Evolutionary conservation across 164 flowering plant species (phyloP).

Genomic region (Akebia trifoliata): DNA sequence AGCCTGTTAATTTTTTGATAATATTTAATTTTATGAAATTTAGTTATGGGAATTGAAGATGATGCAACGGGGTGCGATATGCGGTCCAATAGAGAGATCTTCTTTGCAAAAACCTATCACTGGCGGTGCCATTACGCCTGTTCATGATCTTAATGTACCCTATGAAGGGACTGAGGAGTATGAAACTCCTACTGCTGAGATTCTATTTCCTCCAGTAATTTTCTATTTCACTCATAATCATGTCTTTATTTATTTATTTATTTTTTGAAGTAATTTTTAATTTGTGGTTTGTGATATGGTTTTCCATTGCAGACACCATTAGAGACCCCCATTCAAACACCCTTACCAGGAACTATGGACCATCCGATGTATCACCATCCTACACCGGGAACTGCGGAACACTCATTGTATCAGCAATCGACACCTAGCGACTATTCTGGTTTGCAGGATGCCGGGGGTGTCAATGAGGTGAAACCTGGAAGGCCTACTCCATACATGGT

Average conservation of each 20-base stretch:
- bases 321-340: constrained; percentile 69
- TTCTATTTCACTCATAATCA: background rate
- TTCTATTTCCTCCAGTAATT: constrained; percentile 85
- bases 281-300: background rate
- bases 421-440: constrained; percentile 61
- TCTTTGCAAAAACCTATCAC: constrained; percentile 28
- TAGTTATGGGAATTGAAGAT: constrained; percentile 87
- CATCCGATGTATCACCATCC: constrained; percentile 56
- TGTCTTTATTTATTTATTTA: too few relatives aligned
- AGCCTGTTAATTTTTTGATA: background rate
- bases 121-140: constrained; percentile 45
- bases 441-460: constrained; percentile 36
- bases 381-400: constrained; percentile 61
- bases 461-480: constrained; percentile 50
- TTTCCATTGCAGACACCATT: constrained; percentile 55
- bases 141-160: constrained; percentile 88
- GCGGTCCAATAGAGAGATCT: constrained; percentile 61
- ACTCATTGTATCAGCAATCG: constrained; percentile 59
- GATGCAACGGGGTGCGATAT: constrained; percentile 76
- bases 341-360: constrained; percentile 51
- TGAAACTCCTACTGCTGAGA: constrained; percentile 95
- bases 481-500: constrained; percentile 88
- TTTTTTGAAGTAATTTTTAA: background rate
- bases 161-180: constrained; percentile 90
- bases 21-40: constrained; percentile 4